Base-by-base conservation (phyloP, 83 land plant species). In the Larix sibirica region DNA sequence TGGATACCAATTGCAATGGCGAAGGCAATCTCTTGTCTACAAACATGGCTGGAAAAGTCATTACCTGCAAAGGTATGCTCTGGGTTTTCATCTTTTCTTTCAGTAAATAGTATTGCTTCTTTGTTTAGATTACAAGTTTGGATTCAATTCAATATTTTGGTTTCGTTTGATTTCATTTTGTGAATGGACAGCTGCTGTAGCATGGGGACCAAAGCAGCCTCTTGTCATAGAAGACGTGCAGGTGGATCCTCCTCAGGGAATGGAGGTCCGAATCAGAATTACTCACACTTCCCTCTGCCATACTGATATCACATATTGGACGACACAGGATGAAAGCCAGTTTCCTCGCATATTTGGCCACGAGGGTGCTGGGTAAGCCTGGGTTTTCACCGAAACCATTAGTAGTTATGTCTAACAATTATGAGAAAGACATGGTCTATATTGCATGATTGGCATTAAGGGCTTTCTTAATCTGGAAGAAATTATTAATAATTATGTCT, bases 341-440 rank as follows among this genome's bases (percentile, higher is more conserved):
- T 87, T 84, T 65, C 93, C 93, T 13, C 83, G 88, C 54, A 87
- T 91, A 60, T 82, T 91, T 0, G 93, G 93, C 40, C 93, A 91
- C 38, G 93, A 91, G 81, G 93, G 88, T 13, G 90, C 85, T 3
- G 94, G 92, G 92, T 90, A 79, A 73, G 58, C 67, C 42, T 50
- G 36, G 28, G 17, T n/a, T 81, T 31, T 50, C 23, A 33, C 36
- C 3, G 36, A 33, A 33, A 33, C 36, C 2, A 2, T 33, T 33
- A 33, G 36, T 33, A 33, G 3, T 33, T 33, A 33, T 33, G 36
- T 33, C 36, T 33, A 33, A 33, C 36, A 33, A 33, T 33, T 33
- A 2, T 33, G 36, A 33, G 36, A 33, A 1, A 33, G 47, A 0
- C 6, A 44, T 44, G 8, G 47, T 44, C 0, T 44, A 44, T 7